Conservation (phyloP, 139 green algal genomes). For the Nannochloris sp. region DNA sequence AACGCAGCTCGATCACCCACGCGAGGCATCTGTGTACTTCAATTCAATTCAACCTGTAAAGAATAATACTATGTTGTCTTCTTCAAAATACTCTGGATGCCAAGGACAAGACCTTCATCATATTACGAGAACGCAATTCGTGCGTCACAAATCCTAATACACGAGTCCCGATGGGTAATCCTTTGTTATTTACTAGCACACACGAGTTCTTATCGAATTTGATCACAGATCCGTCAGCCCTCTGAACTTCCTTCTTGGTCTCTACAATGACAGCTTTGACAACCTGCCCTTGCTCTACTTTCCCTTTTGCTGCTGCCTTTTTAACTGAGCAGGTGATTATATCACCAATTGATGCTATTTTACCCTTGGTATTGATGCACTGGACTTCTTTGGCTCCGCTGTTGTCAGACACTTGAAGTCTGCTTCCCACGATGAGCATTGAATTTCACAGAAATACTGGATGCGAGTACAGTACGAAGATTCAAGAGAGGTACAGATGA, state of each 20-base stretch:
- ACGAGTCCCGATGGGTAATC: constrained; percentile 41
- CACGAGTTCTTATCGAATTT: constrained; percentile 49
- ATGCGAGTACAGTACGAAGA: too few relatives aligned
- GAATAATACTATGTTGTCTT: too few relatives aligned
- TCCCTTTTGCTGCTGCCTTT: constrained; percentile 30
- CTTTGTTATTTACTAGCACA: constrained; percentile 47
- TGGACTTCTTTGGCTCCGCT: constrained; percentile 44
- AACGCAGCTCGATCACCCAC: constrained; percentile 17
- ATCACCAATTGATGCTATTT: constrained; percentile 34
- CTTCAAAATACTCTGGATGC: constrained; percentile 40
- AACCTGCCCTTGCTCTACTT: constrained; percentile 33
- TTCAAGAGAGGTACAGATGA: too few relatives aligned
- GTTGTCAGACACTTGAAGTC: constrained; percentile 41
- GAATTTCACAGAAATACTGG: neutral
- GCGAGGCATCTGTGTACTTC: neutral
- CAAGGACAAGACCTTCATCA: constrained; percentile 51
- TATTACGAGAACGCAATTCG: constrained; percentile 39
- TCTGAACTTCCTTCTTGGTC: constrained; percentile 42
- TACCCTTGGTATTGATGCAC: constrained; percentile 39
- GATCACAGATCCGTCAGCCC: constrained; percentile 32
- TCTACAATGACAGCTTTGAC: constrained; percentile 52
- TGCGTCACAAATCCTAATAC: constrained; percentile 54
- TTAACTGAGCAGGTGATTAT: constrained; percentile 55
- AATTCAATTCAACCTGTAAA: neutral
- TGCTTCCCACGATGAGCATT: constrained; percentile 29